phyloP scores from a whole-genome alignment of 2,329 filamentous ascomycete genomes.

The Sclerotinia subarctica region DNA sequence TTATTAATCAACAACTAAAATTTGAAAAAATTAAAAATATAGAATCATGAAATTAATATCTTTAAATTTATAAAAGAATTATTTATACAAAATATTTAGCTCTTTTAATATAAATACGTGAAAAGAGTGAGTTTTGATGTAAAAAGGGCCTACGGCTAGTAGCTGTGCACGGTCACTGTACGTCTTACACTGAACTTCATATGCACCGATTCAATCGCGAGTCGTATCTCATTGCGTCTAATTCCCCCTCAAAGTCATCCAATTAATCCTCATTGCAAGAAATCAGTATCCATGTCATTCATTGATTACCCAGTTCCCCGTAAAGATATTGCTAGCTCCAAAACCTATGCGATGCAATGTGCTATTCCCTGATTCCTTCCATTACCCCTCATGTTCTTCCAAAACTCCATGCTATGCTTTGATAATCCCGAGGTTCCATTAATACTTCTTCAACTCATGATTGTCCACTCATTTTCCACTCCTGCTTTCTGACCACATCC shows the following conservation, averaged over 20 bases:
- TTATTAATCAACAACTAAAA: no score
- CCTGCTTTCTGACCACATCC: slow-evolving; percentile 63
- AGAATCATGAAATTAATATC: no score
- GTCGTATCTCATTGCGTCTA: no score
- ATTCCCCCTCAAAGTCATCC: background rate
- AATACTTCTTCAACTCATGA: background rate
- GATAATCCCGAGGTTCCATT: background rate
- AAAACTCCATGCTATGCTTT: slow-evolving; percentile 28
- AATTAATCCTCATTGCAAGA: background rate
- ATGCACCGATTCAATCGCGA: no score
- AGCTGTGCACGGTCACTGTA: no score
- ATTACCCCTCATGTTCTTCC: slow-evolving; percentile 13
- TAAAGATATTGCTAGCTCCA: background rate
- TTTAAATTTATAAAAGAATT: no score
- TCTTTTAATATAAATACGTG: no score
- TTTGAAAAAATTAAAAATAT: no score
- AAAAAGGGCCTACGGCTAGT: no score
- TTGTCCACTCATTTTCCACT: slow-evolving; percentile 21
- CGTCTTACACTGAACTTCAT: no score
- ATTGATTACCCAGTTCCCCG: background rate
- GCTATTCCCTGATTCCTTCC: background rate
- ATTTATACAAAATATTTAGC: no score
- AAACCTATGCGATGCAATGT: background rate
- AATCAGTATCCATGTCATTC: background rate
- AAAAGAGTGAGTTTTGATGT: no score